phyloP scores from a whole-genome alignment of 306 rosid genomes.

The Rosa chinensis region DNA sequence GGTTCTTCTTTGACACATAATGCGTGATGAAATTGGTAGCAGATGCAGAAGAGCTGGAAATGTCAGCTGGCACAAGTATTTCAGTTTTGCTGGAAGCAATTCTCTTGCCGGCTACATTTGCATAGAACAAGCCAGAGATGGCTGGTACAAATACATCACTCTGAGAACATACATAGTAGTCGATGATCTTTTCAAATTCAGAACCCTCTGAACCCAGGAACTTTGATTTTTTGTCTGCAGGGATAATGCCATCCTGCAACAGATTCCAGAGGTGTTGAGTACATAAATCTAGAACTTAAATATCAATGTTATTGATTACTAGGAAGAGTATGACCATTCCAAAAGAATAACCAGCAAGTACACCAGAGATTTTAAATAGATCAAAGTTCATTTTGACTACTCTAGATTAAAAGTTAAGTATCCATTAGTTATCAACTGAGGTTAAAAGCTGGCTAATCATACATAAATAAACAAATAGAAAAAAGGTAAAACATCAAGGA shows the following conservation, averaged over 20 bases:
- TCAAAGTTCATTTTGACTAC: not conserved
- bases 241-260: conserved; percentile 86
- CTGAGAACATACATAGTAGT: conserved; percentile 70
- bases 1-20: conserved; percentile 85
- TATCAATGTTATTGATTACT: not conserved
- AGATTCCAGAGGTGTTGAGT: conserved; percentile 22
- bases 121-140: conserved; percentile 88
- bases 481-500: not conserved
- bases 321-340: not conserved
- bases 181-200: conserved; percentile 82
- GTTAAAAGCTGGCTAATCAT: not conserved
- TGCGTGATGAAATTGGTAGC: conserved; percentile 70
- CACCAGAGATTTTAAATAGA: not conserved
- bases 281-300: not conserved
- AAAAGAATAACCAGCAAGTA: not conserved
- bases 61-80: conserved; percentile 74
- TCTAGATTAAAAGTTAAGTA: not conserved
- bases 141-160: conserved; percentile 91
- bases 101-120: conserved; percentile 95
- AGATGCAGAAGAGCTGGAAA: conserved; percentile 60
- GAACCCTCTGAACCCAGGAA: conserved; percentile 67
- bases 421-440: not conserved
- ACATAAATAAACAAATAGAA: not conserved
- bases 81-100: conserved; percentile 73
- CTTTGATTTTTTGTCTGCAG: conserved; percentile 80